Conservation (phyloP, 352 stramenopile species). For the Phytopythium chamaehyphon region DNA sequence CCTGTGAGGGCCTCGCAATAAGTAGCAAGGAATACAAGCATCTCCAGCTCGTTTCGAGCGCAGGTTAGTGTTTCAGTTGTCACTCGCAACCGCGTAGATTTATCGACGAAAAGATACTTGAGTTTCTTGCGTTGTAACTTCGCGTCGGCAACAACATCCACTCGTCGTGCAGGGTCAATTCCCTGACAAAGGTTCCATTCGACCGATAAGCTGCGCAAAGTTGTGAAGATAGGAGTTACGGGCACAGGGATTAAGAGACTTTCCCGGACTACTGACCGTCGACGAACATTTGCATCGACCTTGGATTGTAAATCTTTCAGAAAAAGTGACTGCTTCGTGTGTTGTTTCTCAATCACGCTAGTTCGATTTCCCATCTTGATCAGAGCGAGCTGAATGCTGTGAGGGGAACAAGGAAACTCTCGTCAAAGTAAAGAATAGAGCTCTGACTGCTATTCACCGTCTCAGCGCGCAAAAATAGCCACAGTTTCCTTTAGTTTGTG, state of each 20-base stretch:
- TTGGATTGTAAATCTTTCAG: conserved; percentile 20
- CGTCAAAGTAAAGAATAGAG: too few species aligned
- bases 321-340: conserved; percentile 9
- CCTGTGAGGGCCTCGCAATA: conserved; percentile 31
- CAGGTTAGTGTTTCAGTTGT: conserved; percentile 31
- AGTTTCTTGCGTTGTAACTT: conserved; percentile 46
- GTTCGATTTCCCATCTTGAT: background rate
- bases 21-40: conserved; percentile 48
- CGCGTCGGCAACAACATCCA: conserved; percentile 48
- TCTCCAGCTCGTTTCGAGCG: conserved; percentile 55
- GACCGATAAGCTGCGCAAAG: conserved; percentile 42
- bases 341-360: background rate
- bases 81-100: conserved; percentile 36
- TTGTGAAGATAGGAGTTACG: conserved; percentile 42
- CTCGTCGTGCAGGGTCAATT: conserved; percentile 43
- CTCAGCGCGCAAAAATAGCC: too few species aligned
- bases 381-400: too few species aligned
- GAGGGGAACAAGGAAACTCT: too few species aligned
- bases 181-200: conserved; percentile 65
- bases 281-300: conserved; percentile 10
- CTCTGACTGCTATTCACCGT: too few species aligned
- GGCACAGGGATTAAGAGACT: conserved; percentile 11
- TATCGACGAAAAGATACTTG: conserved; percentile 54
- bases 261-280: conserved; percentile 19
- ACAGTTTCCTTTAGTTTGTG: too few species aligned